Conservation (phyloP, 1,139 yeast genomes). For the Geotrichum macrosporum region DNA sequence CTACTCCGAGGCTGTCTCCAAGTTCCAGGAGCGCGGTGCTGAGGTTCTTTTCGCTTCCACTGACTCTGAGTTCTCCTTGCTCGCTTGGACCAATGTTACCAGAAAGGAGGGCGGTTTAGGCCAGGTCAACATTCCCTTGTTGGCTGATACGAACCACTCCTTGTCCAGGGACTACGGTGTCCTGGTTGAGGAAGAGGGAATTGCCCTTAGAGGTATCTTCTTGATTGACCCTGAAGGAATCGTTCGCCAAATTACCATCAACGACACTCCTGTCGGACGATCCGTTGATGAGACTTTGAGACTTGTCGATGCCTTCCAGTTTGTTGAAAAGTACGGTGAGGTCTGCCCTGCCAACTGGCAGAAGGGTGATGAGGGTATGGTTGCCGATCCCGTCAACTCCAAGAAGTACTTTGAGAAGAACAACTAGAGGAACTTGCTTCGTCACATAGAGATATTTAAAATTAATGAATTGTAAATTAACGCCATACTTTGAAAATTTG, state of each 20-base stretch:
- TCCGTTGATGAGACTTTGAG: constrained; percentile 95
- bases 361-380: constrained; percentile 92
- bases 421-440: constrained; percentile 33
- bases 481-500: no score
- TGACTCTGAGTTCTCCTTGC: constrained; percentile 94
- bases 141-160: constrained; percentile 96
- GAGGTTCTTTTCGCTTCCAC: constrained; percentile 94
- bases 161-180: constrained; percentile 96
- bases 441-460: background rate
- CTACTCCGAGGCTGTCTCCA: constrained; percentile 89
- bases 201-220: constrained; percentile 96
- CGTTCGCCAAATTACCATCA: constrained; percentile 93
- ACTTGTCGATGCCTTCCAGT: constrained; percentile 97
- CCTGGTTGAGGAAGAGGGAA: constrained; percentile 89
- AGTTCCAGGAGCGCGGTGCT: constrained; percentile 81
- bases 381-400: constrained; percentile 76
- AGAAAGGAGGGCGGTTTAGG: constrained; percentile 99
- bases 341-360: constrained; percentile 99
- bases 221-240: constrained; percentile 92
- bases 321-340: constrained; percentile 97
- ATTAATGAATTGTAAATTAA: background rate
- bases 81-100: constrained; percentile 96
- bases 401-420: constrained; percentile 74
- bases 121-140: constrained; percentile 83
- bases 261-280: constrained; percentile 99